Percentiles rank a stretch among this genome's conserved stretches.
phyloP scores from a whole-genome alignment of 2,329 filamentous ascomycete species.

The Fusarium nisikadoi region DNA sequence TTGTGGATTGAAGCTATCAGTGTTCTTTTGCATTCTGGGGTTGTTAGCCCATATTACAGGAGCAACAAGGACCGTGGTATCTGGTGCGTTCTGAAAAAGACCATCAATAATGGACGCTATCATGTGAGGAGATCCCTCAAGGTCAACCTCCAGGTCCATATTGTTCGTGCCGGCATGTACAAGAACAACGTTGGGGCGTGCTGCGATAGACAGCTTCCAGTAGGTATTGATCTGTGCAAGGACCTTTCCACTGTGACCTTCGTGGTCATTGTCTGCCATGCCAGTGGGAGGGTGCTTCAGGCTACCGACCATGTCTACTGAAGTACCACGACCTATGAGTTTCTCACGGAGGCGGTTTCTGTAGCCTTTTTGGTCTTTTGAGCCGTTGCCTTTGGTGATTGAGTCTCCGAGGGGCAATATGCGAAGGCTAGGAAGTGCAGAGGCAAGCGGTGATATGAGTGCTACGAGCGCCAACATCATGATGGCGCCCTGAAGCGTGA shows the following conservation, averaged over 20 bases:
- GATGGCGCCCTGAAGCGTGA: neutral
- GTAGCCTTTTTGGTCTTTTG: conserved; percentile 12
- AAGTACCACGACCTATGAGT: neutral
- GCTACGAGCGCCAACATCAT: neutral
- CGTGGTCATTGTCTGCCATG: conserved; percentile 25
- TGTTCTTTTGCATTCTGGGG: conserved; percentile 19
- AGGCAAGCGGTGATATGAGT: neutral
- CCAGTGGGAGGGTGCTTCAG: neutral
- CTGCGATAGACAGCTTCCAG: conserved; percentile 9
- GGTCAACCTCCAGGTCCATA: conserved; percentile 13
- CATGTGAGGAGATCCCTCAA: neutral
- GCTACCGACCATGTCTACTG: conserved; percentile 23
- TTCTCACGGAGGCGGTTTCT: conserved; percentile 4
- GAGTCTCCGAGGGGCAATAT: conserved; percentile 32
- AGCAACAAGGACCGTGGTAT: conserved; percentile 10
- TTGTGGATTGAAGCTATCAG: conserved; percentile 13
- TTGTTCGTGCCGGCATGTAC: conserved; percentile 28
- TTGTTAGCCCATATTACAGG: conserved; percentile 31
- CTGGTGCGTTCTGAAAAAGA: conserved; percentile 4
- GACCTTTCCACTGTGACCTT: conserved; percentile 22
- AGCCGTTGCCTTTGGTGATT: conserved; percentile 31
- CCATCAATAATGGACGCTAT: neutral
- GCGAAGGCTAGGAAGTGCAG: conserved; percentile 16
- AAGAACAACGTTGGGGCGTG: conserved; percentile 21
- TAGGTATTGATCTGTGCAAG: conserved; percentile 8